Percentiles rank a stretch among this genome's conserved stretches.
Conservation (phyloP, 768 basidiomycete species). For the Scleroderma bovista region DNA sequence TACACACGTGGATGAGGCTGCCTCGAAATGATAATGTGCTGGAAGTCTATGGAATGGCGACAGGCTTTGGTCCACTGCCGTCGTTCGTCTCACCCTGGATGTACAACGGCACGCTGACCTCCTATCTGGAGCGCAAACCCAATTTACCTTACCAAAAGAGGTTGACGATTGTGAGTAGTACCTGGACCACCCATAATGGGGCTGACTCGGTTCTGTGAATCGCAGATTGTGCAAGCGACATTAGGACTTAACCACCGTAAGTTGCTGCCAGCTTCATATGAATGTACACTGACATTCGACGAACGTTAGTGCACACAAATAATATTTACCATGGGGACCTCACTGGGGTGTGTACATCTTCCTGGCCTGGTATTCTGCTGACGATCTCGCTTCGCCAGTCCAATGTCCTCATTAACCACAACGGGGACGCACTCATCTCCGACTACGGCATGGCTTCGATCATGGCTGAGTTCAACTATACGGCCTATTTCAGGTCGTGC, state of each 20-base stretch:
- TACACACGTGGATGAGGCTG: not conserved
- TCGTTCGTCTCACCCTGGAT: conserved; percentile 26
- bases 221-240: conserved; percentile 24
- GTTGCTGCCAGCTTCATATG: conserved; percentile 4
- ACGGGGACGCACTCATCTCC: conserved; percentile 7
- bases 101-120: conserved; percentile 16
- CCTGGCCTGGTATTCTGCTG: not conserved
- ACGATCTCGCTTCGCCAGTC: conserved; percentile 2
- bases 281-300: not conserved
- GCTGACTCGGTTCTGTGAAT: not conserved
- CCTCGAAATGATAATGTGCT: conserved; percentile 18
- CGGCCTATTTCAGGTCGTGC: conserved; percentile 13
- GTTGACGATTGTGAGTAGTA: conserved; percentile 15
- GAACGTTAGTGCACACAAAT: conserved; percentile 2
- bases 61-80: conserved; percentile 21
- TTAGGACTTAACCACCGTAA: conserved; percentile 36
- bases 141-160: conserved; percentile 5
- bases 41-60: conserved; percentile 15
- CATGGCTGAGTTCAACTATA: conserved; percentile 29
- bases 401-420: conserved; percentile 4
- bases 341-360: conserved; percentile 1
- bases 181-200: not conserved
- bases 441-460: conserved; percentile 42
- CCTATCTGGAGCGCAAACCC: conserved; percentile 12
- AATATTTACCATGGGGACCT: conserved; percentile 6